Percentiles rank a stretch among this genome's conserved stretches.
phyloP scores from a whole-genome alignment of 108 stramenopile genomes.

The Conticribra weissflogii region DNA sequence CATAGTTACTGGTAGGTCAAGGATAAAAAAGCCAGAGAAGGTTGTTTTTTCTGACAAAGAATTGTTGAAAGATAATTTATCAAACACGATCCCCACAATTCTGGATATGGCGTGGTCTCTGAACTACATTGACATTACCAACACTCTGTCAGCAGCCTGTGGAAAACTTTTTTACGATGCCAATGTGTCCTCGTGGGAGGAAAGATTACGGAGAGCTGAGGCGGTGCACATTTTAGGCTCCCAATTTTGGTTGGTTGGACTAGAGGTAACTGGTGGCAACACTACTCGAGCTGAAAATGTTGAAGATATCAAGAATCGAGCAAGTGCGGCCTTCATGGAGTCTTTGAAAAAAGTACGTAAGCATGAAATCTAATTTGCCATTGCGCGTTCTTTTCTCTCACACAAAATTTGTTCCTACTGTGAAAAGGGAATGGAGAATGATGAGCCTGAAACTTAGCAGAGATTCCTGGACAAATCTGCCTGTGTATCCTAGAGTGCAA shows the following conservation, averaged over 20 bases:
- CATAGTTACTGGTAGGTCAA: neutral
- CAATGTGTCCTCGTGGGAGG: conserved; percentile 27
- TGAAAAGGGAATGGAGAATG: no score
- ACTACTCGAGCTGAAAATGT: conserved; percentile 16
- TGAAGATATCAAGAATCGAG: conserved; percentile 51
- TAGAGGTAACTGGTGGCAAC: conserved; percentile 30
- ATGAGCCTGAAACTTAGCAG: no score
- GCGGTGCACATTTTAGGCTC: conserved; percentile 43
- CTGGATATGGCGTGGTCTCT: conserved; percentile 50
- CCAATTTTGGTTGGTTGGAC: conserved; percentile 44
- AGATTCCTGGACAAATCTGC: no score
- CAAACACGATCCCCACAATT: conserved; percentile 43
- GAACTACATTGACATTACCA: conserved; percentile 50
- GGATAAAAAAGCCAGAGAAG: conserved; percentile 4
- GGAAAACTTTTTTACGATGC: conserved; percentile 51
- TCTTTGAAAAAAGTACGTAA: conserved; percentile 41
- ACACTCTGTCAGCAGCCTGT: conserved; percentile 44
- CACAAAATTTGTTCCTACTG: no score
- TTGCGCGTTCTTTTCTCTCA: no score
- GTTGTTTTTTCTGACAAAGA: conserved; percentile 20
- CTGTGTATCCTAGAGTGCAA: no score
- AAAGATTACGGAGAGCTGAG: conserved; percentile 39
- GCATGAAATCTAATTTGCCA: no score
- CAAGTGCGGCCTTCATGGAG: conserved; percentile 45
- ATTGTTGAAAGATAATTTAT: conserved; percentile 26